Evolutionary conservation across 805 yeast species (phyloP), one percentile per base, ranked within the genome.

Genomic region (Lachancea meyersii): DNA sequence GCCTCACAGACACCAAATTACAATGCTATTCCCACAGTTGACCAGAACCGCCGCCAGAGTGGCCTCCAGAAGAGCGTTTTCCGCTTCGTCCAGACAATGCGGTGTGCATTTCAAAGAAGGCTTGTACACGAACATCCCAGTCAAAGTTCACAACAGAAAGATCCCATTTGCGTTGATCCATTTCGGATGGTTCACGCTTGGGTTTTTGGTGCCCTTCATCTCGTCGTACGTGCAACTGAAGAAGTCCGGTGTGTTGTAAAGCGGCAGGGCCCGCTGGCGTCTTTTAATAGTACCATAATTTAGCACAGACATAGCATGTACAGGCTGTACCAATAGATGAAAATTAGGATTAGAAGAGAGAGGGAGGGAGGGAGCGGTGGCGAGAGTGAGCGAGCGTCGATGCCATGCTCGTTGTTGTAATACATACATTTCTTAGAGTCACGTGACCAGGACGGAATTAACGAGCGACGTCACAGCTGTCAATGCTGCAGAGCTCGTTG

Each of bases 111-210:
- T 75, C 62, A 79, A 79, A 57, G 83, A 77, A 60, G 97, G 97
- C 61, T 80, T 82, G 37, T 93, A 93, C 81, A 73, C 83, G 60
- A 91, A 93, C 78, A 63, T 91, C 51, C 98, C 98, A 53, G 93
- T 91, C 80, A 79, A 79, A 76, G 95, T 91, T 50, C 88, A 87
- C 77, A 75, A 81, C 78, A 88, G 95, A 77, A 84, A 80, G 72
- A 76, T 91, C 52, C 97, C 97, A 54, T 88, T 76, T 66, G 86
- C 80, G 53, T 71, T 87, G 41, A 75, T 82, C 53, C 95, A 83
- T 74, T 82, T 85, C 75, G 79, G 88, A 41, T 82, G 79, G 71
- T 73, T 82, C 52, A 78, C 83, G 64, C 60, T 79, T 33, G 91
- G 87, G 47, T 73, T 80, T 50, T 76, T 79, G 48, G 70, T 82